Conservation (phyloP, 148 eudicot genomes). For the Limonium bicolor region DNA sequence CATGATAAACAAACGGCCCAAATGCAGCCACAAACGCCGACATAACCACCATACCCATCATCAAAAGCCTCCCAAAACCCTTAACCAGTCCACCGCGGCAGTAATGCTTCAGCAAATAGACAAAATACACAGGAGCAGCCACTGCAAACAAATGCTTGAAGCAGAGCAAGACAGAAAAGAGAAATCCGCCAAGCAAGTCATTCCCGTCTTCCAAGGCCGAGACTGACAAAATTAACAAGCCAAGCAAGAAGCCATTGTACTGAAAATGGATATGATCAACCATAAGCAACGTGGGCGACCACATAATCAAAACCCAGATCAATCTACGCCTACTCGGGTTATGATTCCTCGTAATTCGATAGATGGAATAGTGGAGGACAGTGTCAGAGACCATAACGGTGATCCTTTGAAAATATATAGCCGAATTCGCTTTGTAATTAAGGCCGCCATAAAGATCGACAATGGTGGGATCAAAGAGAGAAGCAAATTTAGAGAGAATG, state of each 20-base stretch:
- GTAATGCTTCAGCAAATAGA: conserved; percentile 79
- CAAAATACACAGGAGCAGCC: conserved; percentile 94
- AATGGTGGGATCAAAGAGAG: conserved; percentile 38
- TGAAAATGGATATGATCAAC: conserved; percentile 95
- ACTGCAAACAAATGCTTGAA: conserved; percentile 92
- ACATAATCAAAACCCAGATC: conserved; percentile 69
- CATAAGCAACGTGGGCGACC: conserved; percentile 66
- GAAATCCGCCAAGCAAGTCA: conserved; percentile 76
- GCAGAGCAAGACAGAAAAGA: conserved; percentile 67
- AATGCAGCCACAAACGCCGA: conserved; percentile 65
- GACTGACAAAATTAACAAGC: conserved; percentile 55
- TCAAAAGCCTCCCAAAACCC: conserved; percentile 54
- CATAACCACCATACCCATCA: conserved; percentile 48
- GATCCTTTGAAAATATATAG: conserved; percentile 40
- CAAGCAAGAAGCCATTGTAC: conserved; percentile 87
- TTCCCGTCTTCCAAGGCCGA: conserved; percentile 53
- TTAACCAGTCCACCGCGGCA: conserved; percentile 57
- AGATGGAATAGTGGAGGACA: conserved; percentile 23
- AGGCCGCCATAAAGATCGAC: conserved; percentile 43
- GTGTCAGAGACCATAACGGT: conserved; percentile 46
- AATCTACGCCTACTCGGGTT: conserved; percentile 19
- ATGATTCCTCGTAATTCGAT: conserved; percentile 23
- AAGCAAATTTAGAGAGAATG: conserved; percentile 46
- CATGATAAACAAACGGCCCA: conserved; percentile 76
- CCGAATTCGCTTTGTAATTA: conserved; percentile 24